phyloP scores from a whole-genome alignment of 2,329 filamentous ascomycete species.

The Stachybotrys chlorohalonatus region DNA sequence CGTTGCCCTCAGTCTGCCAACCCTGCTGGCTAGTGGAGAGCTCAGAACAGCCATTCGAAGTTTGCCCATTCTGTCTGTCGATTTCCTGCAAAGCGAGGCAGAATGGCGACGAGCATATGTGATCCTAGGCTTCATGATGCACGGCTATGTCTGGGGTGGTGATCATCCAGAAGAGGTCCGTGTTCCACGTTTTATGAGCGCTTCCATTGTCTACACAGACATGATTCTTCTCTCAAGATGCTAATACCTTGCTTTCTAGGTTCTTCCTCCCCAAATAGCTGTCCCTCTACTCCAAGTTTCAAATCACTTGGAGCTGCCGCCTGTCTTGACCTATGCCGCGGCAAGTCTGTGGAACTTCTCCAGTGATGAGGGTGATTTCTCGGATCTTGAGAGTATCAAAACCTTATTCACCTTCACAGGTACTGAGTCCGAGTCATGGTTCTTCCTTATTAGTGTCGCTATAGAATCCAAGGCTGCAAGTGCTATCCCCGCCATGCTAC shows the following conservation, averaged over 20 bases:
- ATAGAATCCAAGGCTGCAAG: constrained; percentile 76
- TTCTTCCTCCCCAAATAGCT: constrained; percentile 66
- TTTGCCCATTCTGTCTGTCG: constrained; percentile 62
- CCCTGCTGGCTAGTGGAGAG: constrained; percentile 52
- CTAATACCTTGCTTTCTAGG: constrained; percentile 20
- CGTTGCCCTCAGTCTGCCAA: constrained; percentile 59
- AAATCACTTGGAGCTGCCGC: constrained; percentile 66
- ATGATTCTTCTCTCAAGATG: not conserved
- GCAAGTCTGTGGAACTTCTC: constrained; percentile 87
- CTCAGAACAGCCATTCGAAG: constrained; percentile 54
- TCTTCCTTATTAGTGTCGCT: constrained; percentile 80
- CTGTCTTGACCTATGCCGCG: constrained; percentile 83
- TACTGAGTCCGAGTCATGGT: constrained; percentile 88
- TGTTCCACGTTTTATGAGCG: accelerated
- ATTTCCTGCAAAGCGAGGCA: constrained; percentile 49
- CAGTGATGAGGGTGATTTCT: constrained; percentile 43
- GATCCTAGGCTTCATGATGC: constrained; percentile 68
- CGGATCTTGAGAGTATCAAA: constrained; percentile 58
- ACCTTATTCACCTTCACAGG: constrained; percentile 80
- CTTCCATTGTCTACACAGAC: constrained; percentile 1
- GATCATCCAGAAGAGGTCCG: constrained; percentile 61
- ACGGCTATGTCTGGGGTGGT: constrained; percentile 87
- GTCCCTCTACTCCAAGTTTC: constrained; percentile 68
- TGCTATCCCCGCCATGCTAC: constrained; percentile 68
- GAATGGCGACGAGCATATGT: constrained; percentile 80